These are phyloP conservation scores for Mucor lusitanicus DNA, from an alignment of 371 early-diverging fungal genomes.

Conservation along the genomic window DNA sequence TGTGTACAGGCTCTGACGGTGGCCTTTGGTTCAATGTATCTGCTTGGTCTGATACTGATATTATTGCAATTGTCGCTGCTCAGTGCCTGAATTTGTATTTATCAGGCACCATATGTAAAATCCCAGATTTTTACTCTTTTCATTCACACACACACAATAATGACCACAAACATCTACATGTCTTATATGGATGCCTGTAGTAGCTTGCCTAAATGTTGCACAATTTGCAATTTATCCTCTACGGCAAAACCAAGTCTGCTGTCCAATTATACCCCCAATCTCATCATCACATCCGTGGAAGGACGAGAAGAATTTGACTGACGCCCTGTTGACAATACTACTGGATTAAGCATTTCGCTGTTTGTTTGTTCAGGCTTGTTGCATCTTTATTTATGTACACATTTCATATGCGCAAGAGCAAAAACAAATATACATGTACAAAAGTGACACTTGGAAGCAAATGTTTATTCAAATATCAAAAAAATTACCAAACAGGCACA, in stretches of 20 bases:
- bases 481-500: constrained; percentile 66
- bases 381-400: neutral
- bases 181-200: neutral
- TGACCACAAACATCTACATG: neutral
- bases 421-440: neutral
- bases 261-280: neutral
- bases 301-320: neutral
- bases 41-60: no score
- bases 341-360: neutral
- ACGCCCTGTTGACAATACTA: neutral
- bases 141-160: neutral
- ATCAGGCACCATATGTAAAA: neutral
- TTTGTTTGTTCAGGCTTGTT: neutral
- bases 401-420: neutral
- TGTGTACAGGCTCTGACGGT: neutral
- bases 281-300: neutral
- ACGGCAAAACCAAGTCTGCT: neutral
- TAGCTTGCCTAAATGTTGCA: neutral
- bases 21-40: neutral
- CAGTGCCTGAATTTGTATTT: neutral
- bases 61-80: neutral
- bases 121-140: neutral
- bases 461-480: neutral
- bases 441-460: neutral
- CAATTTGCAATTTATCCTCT: neutral